These are phyloP conservation scores for Emmonsiellopsis sp. DNA, from an alignment of 2,329 filamentous ascomycete species.

Conservation along the genomic window DNA sequence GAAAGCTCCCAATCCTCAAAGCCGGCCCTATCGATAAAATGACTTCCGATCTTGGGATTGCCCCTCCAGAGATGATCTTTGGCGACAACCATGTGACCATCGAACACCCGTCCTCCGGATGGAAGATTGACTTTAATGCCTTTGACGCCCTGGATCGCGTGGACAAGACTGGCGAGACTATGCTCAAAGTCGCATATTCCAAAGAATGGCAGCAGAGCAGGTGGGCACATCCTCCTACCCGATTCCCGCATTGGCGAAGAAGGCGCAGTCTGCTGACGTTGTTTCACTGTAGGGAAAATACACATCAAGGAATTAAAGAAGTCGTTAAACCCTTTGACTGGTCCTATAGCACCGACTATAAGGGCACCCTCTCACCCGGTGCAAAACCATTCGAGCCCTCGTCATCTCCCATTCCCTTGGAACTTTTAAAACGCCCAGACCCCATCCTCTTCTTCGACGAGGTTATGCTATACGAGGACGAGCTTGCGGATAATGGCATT, in stretches of 20 bases:
- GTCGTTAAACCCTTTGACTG: slow-evolving; percentile 96
- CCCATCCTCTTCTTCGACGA: slow-evolving; percentile 97
- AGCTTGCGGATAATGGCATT: slow-evolving; percentile 95
- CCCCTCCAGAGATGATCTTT: slow-evolving; percentile 98
- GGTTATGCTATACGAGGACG: slow-evolving; percentile 92
- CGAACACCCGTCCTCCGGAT: slow-evolving; percentile 63
- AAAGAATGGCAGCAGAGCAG: slow-evolving; percentile 71
- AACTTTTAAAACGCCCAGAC: slow-evolving; percentile 77
- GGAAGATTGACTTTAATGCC: slow-evolving; percentile 73
- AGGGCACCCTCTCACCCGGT: slow-evolving; percentile 48
- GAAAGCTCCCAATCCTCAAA: slow-evolving; percentile 92
- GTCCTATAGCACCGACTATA: slow-evolving; percentile 89
- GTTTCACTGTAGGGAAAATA: slow-evolving; percentile 53
- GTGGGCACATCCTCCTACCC: slow-evolving; percentile 38
- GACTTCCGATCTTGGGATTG: slow-evolving; percentile 68
- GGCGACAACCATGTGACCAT: slow-evolving; percentile 82
- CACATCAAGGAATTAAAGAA: slow-evolving; percentile 79
- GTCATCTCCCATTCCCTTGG: slow-evolving; percentile 63
- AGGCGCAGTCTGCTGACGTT: neutral
- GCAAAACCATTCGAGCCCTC: slow-evolving; percentile 35
- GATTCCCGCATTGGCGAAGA: neutral
- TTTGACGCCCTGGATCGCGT: slow-evolving; percentile 82
- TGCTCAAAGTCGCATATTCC: slow-evolving; percentile 91
- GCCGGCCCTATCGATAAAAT: slow-evolving; percentile 81
- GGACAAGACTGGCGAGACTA: slow-evolving; percentile 83